A percentile compares a stretch with the other conserved stretches of the same genome.
Evolutionary conservation across 1,284 basidiomycete species (phyloP).

Genomic region (Ganoderma lucidum): DNA sequence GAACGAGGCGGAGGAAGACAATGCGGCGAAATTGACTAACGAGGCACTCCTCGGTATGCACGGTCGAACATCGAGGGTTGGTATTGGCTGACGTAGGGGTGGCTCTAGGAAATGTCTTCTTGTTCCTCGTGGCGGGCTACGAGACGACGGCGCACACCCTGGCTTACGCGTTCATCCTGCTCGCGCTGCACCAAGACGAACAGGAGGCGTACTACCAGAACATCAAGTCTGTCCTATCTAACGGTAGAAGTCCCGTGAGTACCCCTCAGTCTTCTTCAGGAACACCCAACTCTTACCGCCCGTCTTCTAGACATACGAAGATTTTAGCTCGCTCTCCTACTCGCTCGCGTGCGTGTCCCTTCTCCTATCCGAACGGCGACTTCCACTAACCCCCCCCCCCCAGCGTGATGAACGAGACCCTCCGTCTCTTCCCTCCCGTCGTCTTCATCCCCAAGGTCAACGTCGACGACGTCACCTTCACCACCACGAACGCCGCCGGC

Average conservation of each 20-base stretch:
- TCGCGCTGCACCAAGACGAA: constrained; percentile 64
- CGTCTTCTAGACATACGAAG: constrained; percentile 25
- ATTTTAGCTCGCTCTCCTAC: constrained; percentile 28
- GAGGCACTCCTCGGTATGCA: constrained; percentile 57
- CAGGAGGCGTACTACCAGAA: constrained; percentile 65
- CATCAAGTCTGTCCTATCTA: constrained; percentile 21
- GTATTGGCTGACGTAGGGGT: neutral
- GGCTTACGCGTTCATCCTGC: constrained; percentile 60
- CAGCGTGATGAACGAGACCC: constrained; percentile 66
- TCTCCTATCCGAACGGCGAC: neutral
- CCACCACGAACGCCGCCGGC: constrained; percentile 47
- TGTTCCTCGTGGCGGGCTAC: constrained; percentile 60
- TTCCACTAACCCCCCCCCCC: neutral
- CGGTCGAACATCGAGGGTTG: neutral
- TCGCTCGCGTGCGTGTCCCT: constrained; percentile 28
- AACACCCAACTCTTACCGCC: too few relatives aligned
- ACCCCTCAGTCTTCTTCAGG: neutral
- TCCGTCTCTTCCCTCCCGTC: constrained; percentile 68
- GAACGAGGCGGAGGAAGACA: constrained; percentile 47
- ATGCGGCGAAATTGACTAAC: constrained; percentile 49
- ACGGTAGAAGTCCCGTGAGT: constrained; percentile 18
- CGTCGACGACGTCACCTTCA: constrained; percentile 55
- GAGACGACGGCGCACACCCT: constrained; percentile 67
- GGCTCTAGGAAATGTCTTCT: constrained; percentile 55
- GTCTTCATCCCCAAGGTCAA: constrained; percentile 47